Percentiles rank a stretch among this genome's conserved stretches.
Conservation (phyloP, 176 grass and related monocot genomes). For the Miscanthus lutarioriparius region DNA sequence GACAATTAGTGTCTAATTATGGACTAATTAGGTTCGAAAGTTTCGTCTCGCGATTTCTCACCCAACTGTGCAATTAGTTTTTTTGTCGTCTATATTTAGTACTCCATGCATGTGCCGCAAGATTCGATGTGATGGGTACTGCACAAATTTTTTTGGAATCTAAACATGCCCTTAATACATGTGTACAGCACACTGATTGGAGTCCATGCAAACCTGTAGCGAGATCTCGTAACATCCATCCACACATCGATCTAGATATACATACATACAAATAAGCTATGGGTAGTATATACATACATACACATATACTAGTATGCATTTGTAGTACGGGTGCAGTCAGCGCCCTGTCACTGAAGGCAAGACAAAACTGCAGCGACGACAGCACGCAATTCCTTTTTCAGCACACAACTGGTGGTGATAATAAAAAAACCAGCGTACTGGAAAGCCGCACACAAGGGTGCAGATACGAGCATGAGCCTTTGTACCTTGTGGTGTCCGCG, state of each 20-base stretch:
- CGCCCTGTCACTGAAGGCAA: slow-evolving; percentile 38
- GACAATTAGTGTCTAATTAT: too few relatives aligned
- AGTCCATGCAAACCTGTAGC: slow-evolving; percentile 22
- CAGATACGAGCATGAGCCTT: slow-evolving; percentile 23
- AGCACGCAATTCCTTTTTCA: background rate
- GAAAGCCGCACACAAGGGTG: slow-evolving; percentile 10
- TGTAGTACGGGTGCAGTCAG: background rate
- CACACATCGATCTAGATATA: background rate
- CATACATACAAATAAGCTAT: background rate
- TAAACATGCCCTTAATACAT: too few relatives aligned
- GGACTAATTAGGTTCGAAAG: too few relatives aligned
- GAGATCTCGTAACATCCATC: slow-evolving; percentile 19
- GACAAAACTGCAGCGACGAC: slow-evolving; percentile 43
- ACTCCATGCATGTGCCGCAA: too few relatives aligned
- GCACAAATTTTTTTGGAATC: too few relatives aligned
- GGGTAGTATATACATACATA: background rate
- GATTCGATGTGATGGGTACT: too few relatives aligned
- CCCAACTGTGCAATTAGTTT: too few relatives aligned
- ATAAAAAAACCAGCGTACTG: slow-evolving; percentile 3
- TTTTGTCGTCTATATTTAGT: too few relatives aligned
- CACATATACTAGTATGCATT: too few relatives aligned
- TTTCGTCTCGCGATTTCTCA: too few relatives aligned
- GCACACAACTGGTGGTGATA: background rate
- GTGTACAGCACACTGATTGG: slow-evolving; percentile 17
- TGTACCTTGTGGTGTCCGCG: slow-evolving; percentile 39